Conservation (phyloP, 768 basidiomycete species). For the Dentipellis sp. region DNA sequence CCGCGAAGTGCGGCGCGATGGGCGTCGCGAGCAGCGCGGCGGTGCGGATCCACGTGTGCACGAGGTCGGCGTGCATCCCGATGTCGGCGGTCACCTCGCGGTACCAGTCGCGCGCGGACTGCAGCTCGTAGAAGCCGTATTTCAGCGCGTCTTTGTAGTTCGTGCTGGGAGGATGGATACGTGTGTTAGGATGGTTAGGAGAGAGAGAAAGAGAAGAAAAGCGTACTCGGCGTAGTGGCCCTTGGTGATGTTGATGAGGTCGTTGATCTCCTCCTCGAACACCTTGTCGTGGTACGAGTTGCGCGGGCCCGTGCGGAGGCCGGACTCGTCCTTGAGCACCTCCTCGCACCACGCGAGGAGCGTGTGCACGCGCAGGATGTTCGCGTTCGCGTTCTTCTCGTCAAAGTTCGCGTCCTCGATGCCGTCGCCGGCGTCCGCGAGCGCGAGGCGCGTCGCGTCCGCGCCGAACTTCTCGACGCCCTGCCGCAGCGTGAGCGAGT, state of each 20-base stretch:
- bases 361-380: conserved; percentile 88
- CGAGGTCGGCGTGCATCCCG: conserved; percentile 88
- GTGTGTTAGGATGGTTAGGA: neutral
- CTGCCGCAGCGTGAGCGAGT: conserved; percentile 85
- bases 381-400: conserved; percentile 95
- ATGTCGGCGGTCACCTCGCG: conserved; percentile 82
- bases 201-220: neutral
- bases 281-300: conserved; percentile 75
- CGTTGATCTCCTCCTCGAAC: conserved; percentile 87
- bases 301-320: conserved; percentile 64
- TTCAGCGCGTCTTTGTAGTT: conserved; percentile 96
- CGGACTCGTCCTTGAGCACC: conserved; percentile 60
- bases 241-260: conserved; percentile 76
- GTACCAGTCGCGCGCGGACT: conserved; percentile 91
- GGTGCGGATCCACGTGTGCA: conserved; percentile 74
- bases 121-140: conserved; percentile 92
- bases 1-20: conserved; percentile 89
- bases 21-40: conserved; percentile 79
- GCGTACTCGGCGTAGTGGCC: conserved; percentile 74
- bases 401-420: conserved; percentile 99
- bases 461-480: conserved; percentile 93
- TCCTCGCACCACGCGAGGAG: conserved; percentile 94
- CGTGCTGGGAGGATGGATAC: conserved; percentile 43
- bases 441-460: conserved; percentile 82
- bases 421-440: conserved; percentile 97